These are phyloP conservation scores for Naganishia sp. DNA, from an alignment of 1,284 basidiomycete genomes.

Conservation along the genomic window DNA sequence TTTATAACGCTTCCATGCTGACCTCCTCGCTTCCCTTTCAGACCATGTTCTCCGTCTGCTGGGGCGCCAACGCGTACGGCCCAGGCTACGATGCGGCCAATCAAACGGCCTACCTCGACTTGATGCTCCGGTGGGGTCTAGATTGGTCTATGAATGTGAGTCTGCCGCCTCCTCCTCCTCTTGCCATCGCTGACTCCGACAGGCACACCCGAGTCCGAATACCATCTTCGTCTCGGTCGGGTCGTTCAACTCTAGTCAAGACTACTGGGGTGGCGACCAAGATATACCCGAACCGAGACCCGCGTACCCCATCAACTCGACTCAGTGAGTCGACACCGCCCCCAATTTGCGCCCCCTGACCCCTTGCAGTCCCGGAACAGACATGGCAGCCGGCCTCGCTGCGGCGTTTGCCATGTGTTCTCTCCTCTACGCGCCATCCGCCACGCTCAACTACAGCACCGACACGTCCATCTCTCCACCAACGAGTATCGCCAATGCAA, in stretches of 20 bases:
- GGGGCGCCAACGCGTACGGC: constrained; percentile 63
- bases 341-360: not conserved
- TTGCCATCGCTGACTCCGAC: not conserved
- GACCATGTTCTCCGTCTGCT: constrained; percentile 25
- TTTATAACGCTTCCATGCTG: not conserved
- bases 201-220: constrained; percentile 75
- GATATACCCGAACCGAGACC: constrained; percentile 72
- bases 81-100: constrained; percentile 76
- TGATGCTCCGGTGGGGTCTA: constrained; percentile 81
- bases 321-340: constrained; percentile 50
- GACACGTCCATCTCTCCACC: constrained; percentile 56
- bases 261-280: constrained; percentile 74
- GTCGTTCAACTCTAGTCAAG: constrained; percentile 66
- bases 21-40: not conserved
- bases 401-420: constrained; percentile 85
- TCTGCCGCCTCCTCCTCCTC: not conserved
- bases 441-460: constrained; percentile 54
- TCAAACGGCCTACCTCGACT: constrained; percentile 84
- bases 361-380: constrained; percentile 71
- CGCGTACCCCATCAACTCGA: constrained; percentile 74
- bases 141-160: constrained; percentile 85
- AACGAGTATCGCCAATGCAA: constrained; percentile 70
- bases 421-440: constrained; percentile 68
- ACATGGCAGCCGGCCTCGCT: constrained; percentile 77
- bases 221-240: constrained; percentile 79